Evolutionary conservation across 441 rosid genomes (phyloP).

Genomic region (Erysimum cheiri): DNA sequence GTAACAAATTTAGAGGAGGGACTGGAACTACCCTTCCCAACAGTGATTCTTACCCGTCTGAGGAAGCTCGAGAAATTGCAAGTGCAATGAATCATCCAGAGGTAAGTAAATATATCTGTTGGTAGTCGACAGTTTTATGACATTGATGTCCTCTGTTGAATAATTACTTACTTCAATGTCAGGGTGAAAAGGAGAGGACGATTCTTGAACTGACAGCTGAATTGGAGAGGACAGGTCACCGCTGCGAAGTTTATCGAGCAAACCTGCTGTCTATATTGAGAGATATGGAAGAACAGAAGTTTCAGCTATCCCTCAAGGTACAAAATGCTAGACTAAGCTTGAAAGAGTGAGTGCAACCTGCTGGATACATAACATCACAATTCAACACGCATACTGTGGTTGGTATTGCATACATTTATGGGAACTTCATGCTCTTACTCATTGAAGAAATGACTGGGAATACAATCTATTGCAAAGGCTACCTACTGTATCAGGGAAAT

Average conservation of each 20-base stretch:
- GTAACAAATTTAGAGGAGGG: constrained; percentile 53
- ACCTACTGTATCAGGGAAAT: constrained; percentile 36
- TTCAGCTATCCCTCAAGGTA: constrained; percentile 74
- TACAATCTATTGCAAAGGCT: constrained; percentile 34
- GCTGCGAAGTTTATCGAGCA: constrained; percentile 70
- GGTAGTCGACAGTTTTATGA: constrained; percentile 21
- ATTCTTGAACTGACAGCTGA: constrained; percentile 57
- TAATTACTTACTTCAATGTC: constrained; percentile 36
- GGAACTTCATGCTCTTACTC: constrained; percentile 19
- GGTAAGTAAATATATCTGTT: constrained; percentile 50
- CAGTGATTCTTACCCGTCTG: constrained; percentile 51
- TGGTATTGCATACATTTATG: constrained; percentile 11
- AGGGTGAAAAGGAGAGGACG: constrained; percentile 72
- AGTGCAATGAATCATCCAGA: constrained; percentile 44
- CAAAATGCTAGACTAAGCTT: constrained; percentile 72
- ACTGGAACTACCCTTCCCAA: constrained; percentile 40
- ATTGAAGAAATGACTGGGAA: constrained; percentile 12
- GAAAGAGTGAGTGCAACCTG: constrained; percentile 64
- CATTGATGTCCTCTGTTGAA: background rate
- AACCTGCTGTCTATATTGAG: constrained; percentile 65
- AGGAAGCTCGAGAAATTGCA: constrained; percentile 50
- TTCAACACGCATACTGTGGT: background rate
- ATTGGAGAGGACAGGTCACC: constrained; percentile 62
- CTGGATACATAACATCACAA: constrained; percentile 28
- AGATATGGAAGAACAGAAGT: constrained; percentile 80